Evolutionary conservation across 805 yeast species (phyloP).

Genomic region (Metschnikowia borealis): DNA sequence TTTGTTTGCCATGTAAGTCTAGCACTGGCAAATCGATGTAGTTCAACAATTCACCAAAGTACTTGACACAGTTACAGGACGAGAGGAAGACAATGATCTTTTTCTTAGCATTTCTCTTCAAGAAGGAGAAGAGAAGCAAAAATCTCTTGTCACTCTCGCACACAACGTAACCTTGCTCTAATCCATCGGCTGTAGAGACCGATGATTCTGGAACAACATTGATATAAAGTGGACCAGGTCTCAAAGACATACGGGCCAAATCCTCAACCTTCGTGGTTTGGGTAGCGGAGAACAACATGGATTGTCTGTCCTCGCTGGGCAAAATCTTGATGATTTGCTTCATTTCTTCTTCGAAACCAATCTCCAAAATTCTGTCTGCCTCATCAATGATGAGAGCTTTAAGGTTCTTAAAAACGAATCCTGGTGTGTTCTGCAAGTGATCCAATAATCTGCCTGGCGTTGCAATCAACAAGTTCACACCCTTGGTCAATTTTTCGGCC

Average conservation of each 20-base stretch:
- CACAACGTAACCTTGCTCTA: constrained; percentile 97
- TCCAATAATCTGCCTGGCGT: constrained; percentile 97
- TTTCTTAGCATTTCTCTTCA: constrained; percentile 89
- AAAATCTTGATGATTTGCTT: constrained; percentile 89
- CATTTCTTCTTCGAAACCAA: constrained; percentile 99
- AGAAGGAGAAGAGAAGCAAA: constrained; percentile 81
- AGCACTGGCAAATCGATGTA: constrained; percentile 96
- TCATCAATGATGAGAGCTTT: constrained; percentile 95
- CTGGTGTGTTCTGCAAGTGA: constrained; percentile 92
- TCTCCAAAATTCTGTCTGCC: constrained; percentile 96
- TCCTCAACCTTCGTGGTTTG: constrained; percentile 99
- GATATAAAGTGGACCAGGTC: constrained; percentile 90
- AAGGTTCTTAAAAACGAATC: constrained; percentile 90
- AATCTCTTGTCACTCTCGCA: constrained; percentile 96
- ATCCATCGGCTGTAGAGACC: constrained; percentile 89
- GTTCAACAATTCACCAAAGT: constrained; percentile 89
- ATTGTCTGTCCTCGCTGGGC: constrained; percentile 89
- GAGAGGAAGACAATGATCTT: constrained; percentile 91
- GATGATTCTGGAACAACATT: constrained; percentile 85
- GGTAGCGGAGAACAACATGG: constrained; percentile 98
- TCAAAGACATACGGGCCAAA: constrained; percentile 90
- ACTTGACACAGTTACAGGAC: constrained; percentile 95
- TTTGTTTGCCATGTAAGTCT: constrained; percentile 96
- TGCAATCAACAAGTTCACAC: constrained; percentile 90
- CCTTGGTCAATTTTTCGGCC: constrained; percentile 89